Evolutionary conservation across 1,139 yeast genomes (phyloP), one percentile per base, ranked within the genome.

Genomic region (Candida tunisiensis): DNA sequence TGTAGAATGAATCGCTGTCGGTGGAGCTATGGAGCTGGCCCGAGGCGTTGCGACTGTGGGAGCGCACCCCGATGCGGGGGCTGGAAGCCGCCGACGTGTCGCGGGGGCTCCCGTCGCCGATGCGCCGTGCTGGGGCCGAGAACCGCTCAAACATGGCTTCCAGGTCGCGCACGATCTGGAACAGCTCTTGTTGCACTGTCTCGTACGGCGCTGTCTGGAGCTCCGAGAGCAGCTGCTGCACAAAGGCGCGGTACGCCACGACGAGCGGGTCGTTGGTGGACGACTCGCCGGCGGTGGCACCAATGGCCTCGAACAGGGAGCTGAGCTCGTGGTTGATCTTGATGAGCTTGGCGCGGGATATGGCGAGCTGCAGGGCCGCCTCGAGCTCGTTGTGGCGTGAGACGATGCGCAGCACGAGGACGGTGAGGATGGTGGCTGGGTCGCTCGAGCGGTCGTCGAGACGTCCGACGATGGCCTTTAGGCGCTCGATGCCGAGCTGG

Each of bases 311-410:
- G n/a, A n/a, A n/a, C 22, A 49, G 27, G 14, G 39, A 42, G 8
- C 43, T 37, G 27, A 51, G 38, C 31, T 51, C 55, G 24, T 45
- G 43, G 33, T 50, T 49, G 28, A 51, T 49, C 33, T 48, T 47
- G 26, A 51, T 41, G 19, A 51, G 35, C 6, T 51, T 47, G n/a
- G 53, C 39, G n/a, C 54, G 34, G 5, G 51, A 42, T n/a, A 47
- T 31, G 5, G 53, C 51, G 28, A 49, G 29, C 21, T 50, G 49
- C 10, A 51, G 41, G 21, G 43, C 35, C 28, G 44, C 41, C 31
- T 51, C 54, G 18, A 50, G 37, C 18, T 41, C 40, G 8, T 44
- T 33, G 28, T 36, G 46, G 13, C 35, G 38, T 11, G 44, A 32
- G 8, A 45, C 34, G 23, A 51, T 50, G 12, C 54, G 37, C 25